phyloP scores from a whole-genome alignment of 2,329 filamentous ascomycete genomes.

The Aureobasidium pullulans region DNA sequence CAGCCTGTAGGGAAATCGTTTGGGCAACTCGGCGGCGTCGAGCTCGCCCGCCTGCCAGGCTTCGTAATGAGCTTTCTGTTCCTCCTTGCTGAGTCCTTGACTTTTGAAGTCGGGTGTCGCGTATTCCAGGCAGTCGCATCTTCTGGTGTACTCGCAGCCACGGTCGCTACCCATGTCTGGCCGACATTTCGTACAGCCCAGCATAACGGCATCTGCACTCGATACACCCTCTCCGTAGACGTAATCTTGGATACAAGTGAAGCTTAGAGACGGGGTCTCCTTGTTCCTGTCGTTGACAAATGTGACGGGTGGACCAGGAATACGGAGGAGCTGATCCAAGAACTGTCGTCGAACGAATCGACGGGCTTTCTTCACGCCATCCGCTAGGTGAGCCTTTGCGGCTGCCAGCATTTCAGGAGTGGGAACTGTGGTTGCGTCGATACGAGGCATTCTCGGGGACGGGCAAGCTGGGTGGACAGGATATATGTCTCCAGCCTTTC shows the following conservation, averaged over 20 bases:
- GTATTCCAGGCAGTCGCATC: constrained; percentile 62
- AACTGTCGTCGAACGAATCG: constrained; percentile 34
- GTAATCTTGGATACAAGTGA: constrained; percentile 60
- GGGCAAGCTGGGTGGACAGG: constrained; percentile 22
- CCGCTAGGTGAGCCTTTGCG: constrained; percentile 18
- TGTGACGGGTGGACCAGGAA: constrained; percentile 40
- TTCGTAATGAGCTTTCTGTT: constrained; percentile 18
- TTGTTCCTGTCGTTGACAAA: constrained; percentile 58
- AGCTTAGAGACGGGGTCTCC: constrained; percentile 50
- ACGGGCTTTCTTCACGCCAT: constrained; percentile 27
- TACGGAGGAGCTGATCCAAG: constrained; percentile 21
- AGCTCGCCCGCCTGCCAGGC: constrained; percentile 22
- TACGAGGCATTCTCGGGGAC: neutral
- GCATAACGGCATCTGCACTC: constrained; percentile 51
- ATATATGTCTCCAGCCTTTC: constrained; percentile 30
- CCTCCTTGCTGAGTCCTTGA: constrained; percentile 7
- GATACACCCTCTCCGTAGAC: constrained; percentile 54
- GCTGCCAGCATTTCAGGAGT: constrained; percentile 29
- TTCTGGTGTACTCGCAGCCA: constrained; percentile 55
- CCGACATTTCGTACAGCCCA: constrained; percentile 58
- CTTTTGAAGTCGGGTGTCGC: constrained; percentile 41
- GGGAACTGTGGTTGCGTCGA: constrained; percentile 29
- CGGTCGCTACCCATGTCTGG: constrained; percentile 44
- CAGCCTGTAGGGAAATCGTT: constrained; percentile 53
- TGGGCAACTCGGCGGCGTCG: constrained; percentile 33